Percentiles rank a stretch among this genome's conserved stretches.
phyloP scores from a whole-genome alignment of 768 basidiomycete species.

The Hypsizygus marmoreus region DNA sequence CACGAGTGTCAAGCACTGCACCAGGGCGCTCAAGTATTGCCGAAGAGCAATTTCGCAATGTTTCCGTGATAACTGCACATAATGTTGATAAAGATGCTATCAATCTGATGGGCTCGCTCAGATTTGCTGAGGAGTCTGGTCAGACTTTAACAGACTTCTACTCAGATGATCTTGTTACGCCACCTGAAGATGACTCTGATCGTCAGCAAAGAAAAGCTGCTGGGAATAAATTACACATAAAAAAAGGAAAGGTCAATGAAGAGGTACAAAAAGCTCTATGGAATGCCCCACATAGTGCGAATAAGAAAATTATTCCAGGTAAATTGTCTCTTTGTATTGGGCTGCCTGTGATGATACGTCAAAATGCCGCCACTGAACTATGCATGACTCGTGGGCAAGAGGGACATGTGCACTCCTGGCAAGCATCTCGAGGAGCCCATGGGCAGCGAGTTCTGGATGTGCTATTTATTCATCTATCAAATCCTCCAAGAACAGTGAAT shows the following conservation, averaged over 20 bases:
- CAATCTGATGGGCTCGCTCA: too few species aligned
- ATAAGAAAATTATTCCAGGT: conserved; percentile 26
- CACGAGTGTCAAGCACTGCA: conserved; percentile 15
- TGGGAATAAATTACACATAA: background rate
- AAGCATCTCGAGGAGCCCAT: background rate
- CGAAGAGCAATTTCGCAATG: conserved; percentile 24
- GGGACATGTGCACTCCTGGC: conserved; percentile 29
- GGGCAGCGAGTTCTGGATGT: conserved; percentile 1
- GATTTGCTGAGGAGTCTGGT: too few species aligned
- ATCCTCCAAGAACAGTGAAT: conserved; percentile 1
- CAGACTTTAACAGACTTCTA: conserved; percentile 29
- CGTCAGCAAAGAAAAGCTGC: conserved; percentile 23
- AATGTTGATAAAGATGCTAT: too few species aligned
- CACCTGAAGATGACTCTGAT: conserved; percentile 32
- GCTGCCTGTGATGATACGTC: conserved; percentile 32
- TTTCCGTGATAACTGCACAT: conserved; percentile 37
- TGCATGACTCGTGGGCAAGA: conserved; percentile 36
- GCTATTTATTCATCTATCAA: conserved; percentile 4
- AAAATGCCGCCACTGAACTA: conserved; percentile 35
- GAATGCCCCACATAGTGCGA: conserved; percentile 21
- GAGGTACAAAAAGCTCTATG: conserved; percentile 21
- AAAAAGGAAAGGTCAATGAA: conserved; percentile 3
- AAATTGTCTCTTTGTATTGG: conserved; percentile 30
- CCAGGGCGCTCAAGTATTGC: conserved; percentile 10
- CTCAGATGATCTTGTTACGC: conserved; percentile 30